Conservation (phyloP, 2,329 filamentous ascomycete species). For the Emergomyces orientalis region DNA sequence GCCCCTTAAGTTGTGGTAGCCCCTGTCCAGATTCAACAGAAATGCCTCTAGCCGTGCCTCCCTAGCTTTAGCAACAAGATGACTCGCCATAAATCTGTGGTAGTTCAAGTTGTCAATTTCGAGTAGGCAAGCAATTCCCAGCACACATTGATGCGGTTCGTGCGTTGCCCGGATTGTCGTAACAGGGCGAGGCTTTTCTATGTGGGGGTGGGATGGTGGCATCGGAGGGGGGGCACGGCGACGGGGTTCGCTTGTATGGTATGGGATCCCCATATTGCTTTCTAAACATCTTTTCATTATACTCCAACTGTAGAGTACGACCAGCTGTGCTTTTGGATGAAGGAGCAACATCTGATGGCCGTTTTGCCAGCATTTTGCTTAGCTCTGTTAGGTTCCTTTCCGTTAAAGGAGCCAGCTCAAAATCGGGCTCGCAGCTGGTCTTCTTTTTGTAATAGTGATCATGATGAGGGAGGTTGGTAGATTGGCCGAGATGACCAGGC, state of each 20-base stretch:
- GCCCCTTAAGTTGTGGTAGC: neutral
- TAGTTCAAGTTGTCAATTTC: slow-evolving; percentile 4
- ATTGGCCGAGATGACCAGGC: neutral
- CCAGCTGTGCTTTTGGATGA: neutral
- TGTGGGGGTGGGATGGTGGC: neutral
- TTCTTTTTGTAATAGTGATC: neutral
- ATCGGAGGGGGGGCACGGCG: neutral
- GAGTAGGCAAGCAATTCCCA: neutral
- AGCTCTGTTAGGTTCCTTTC: neutral
- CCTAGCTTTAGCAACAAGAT: neutral
- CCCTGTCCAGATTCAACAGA: neutral
- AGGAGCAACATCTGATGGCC: neutral
- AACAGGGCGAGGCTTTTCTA: neutral
- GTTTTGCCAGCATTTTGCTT: neutral
- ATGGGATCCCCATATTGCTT: neutral
- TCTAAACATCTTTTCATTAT: neutral
- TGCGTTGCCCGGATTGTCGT: neutral
- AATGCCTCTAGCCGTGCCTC: neutral
- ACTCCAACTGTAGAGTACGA: neutral
- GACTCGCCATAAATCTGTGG: slow-evolving; percentile 5
- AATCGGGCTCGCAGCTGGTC: neutral
- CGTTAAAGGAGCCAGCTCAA: neutral
- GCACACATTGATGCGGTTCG: neutral
- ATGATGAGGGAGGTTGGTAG: neutral
- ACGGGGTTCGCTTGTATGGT: neutral